phyloP scores from a whole-genome alignment of 2,329 filamentous ascomycete genomes.

The Diplodia sapinea region DNA sequence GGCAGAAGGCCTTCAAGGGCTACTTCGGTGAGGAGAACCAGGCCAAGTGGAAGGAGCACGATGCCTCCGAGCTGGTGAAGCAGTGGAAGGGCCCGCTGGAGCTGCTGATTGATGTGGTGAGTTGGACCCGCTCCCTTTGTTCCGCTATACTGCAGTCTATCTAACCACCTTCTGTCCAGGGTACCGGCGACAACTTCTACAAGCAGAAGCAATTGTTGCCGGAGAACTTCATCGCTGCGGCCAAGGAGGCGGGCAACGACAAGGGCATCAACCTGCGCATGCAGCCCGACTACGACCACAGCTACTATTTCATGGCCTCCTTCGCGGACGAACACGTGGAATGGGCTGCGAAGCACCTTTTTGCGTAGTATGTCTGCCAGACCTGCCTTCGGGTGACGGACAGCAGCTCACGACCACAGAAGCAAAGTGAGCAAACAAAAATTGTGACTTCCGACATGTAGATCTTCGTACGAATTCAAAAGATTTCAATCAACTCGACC shows the following conservation, averaged over 20 bases:
- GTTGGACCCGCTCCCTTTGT: conserved; percentile 43
- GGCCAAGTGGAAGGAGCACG: conserved; percentile 83
- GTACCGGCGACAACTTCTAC: conserved; percentile 95
- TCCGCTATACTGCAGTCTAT: neutral
- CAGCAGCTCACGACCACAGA: conserved; percentile 27
- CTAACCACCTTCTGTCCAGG: conserved; percentile 57
- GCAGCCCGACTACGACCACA: conserved; percentile 93
- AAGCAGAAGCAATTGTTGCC: conserved; percentile 90
- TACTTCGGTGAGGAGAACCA: conserved; percentile 80
- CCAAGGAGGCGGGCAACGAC: conserved; percentile 73
- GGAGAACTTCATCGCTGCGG: conserved; percentile 86
- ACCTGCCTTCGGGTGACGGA: neutral
- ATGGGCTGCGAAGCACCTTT: conserved; percentile 85
- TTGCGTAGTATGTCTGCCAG: conserved; percentile 55
- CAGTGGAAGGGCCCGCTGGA: conserved; percentile 74
- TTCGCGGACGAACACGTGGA: conserved; percentile 91
- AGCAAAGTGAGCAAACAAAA: conserved; percentile 21
- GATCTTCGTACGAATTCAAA: conserved; percentile 21
- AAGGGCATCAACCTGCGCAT: conserved; percentile 78
- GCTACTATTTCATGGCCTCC: conserved; percentile 93
- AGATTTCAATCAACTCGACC: neutral
- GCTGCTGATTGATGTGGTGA: conserved; percentile 83
- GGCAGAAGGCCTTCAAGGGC: conserved; percentile 89
- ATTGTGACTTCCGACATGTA: conserved; percentile 17
- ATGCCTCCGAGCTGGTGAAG: conserved; percentile 88